phyloP scores from a whole-genome alignment of 83 land plant genomes.

The Picea abies region DNA sequence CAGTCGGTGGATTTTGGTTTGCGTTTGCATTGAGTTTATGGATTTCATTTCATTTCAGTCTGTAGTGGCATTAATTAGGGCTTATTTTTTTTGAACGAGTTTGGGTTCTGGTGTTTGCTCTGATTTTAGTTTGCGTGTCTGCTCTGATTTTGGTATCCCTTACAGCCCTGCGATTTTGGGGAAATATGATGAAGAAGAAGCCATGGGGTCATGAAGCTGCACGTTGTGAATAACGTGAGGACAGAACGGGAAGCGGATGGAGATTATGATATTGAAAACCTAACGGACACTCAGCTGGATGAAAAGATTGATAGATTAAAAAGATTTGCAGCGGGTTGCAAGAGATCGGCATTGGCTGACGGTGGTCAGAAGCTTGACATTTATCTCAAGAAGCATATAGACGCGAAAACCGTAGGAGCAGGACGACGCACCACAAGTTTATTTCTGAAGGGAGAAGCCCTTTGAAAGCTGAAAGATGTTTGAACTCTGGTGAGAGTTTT shows the following conservation, averaged over 20 bases:
- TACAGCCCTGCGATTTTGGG: too few species aligned
- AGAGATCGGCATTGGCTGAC: not conserved
- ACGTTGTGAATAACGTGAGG: not conserved
- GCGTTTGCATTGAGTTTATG: too few species aligned
- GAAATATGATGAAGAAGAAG: too few species aligned
- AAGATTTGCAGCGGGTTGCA: not conserved
- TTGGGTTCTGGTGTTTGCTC: too few species aligned
- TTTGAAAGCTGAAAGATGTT: not conserved
- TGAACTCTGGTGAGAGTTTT: conserved; percentile 8
- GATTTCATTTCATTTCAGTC: too few species aligned
- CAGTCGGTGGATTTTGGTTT: too few species aligned
- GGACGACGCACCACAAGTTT: too few species aligned
- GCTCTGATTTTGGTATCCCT: too few species aligned
- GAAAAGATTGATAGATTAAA: not conserved
- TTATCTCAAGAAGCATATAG: not conserved
- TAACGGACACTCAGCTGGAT: not conserved
- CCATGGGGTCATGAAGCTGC: not conserved
- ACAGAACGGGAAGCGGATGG: not conserved
- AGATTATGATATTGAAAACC: not conserved
- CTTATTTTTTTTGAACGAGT: too few species aligned
- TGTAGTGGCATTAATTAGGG: too few species aligned
- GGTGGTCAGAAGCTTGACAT: not conserved
- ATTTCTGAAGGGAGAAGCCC: not conserved
- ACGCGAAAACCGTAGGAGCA: not conserved
- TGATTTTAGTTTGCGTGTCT: too few species aligned